Evolutionary conservation across 1,284 basidiomycete genomes (phyloP), one percentile per base, ranked within the genome.

Genomic region (Calocybe gambosa): DNA sequence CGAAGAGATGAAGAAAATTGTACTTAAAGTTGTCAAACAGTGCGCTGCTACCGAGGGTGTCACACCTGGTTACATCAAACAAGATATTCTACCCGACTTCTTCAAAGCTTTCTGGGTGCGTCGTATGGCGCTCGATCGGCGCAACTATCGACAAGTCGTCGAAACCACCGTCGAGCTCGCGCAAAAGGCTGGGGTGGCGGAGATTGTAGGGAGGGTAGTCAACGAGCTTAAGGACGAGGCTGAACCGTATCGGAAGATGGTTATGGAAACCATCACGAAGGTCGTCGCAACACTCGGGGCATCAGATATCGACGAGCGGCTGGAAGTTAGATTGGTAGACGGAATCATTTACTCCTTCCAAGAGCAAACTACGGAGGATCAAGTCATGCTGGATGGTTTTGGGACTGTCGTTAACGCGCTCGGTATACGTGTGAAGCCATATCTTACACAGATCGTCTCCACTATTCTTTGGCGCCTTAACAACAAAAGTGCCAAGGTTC

Each of bases 1-100:
- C 64, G 96, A 99, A 67, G 96, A 99, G 74, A 99, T 99, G 96
- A 96, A 98, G 75, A 96, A 98, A 76, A 99, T 99, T 57, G 95
- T 99, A 2, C 72, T 99, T 43, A 98, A 99, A 66, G 96, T 99
- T 45, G 94, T 99, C 61, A 96, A 98, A 69, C 95, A 99, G 65
- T 99, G 96, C 62, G 92, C 96, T 31, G 90, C 91, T 5, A 99
- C 96, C 0, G 96, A 99, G 61, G 94, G 93, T 71, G 94, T 97
- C 33, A 92, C 91, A 0, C 82, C 93, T 2, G 77, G 81, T 25
- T 98, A 96, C 63, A 94, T 98, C 63, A 93, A 93, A 58, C 86
- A 96, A 58, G 95, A 99, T 63, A 95, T 99, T 50, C 76, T 99
- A 1, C 96, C 96, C n/a, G 94, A 99, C 67, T 99, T 98, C 71